Evolutionary conservation across 83 land plant genomes (phyloP).

Genomic region (Thuja plicata): DNA sequence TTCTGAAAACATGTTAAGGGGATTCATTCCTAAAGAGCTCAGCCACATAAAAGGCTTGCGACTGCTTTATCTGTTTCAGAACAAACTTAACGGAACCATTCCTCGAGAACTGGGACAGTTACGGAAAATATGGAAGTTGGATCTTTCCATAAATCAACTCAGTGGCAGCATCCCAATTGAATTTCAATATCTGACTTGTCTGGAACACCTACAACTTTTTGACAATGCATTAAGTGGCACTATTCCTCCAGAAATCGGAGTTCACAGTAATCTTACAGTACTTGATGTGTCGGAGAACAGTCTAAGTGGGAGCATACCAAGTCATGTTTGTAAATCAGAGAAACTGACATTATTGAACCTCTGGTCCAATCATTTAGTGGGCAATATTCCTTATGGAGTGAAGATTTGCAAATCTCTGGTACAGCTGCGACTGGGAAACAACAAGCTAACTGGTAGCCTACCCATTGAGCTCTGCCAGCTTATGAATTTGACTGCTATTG

Average conservation of each 20-base stretch:
- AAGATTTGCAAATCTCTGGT: slow-evolving; percentile 39
- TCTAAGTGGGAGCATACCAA: slow-evolving; percentile 51
- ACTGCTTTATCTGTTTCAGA: slow-evolving; percentile 43
- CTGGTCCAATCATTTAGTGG: slow-evolving; percentile 44
- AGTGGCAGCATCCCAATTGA: slow-evolving; percentile 49
- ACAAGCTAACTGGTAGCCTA: slow-evolving; percentile 47
- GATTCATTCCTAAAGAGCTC: slow-evolving; percentile 49
- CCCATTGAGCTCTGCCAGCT: slow-evolving; percentile 53
- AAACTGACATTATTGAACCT: slow-evolving; percentile 45
- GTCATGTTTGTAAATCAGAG: slow-evolving; percentile 36
- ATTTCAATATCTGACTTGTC: slow-evolving; percentile 35
- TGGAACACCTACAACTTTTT: slow-evolving; percentile 44
- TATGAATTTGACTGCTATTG: slow-evolving; percentile 39
- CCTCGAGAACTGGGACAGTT: slow-evolving; percentile 39
- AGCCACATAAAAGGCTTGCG: slow-evolving; percentile 27
- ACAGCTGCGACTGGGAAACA: slow-evolving; percentile 42
- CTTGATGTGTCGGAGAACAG: slow-evolving; percentile 51
- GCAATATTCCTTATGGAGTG: slow-evolving; percentile 47
- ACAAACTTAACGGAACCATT: slow-evolving; percentile 46
- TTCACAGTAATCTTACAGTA: slow-evolving; percentile 39
- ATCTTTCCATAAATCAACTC: slow-evolving; percentile 53
- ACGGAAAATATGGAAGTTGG: slow-evolving; percentile 40
- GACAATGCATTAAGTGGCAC: slow-evolving; percentile 41
- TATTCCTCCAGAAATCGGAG: slow-evolving; percentile 49
- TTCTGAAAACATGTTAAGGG: slow-evolving; percentile 45